phyloP scores from a whole-genome alignment of 805 yeast species.

The Wilhelminamyces savonicus region DNA sequence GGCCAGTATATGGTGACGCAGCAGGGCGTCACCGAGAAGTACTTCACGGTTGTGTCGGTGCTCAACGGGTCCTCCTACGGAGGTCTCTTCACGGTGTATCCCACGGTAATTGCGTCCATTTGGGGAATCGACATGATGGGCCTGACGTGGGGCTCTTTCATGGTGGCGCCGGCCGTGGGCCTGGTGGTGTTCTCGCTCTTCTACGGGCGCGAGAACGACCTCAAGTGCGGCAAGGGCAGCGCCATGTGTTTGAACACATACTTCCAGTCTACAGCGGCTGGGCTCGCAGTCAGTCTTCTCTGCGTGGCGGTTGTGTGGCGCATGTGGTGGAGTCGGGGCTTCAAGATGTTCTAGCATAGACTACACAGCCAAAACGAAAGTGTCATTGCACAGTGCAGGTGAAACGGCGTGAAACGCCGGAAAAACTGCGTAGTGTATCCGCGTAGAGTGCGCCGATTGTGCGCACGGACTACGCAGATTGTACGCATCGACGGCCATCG shows the following conservation, averaged over 20 bases:
- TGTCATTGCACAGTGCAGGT: too few relatives aligned
- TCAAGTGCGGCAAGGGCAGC: constrained; percentile 15
- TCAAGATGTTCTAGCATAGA: too few relatives aligned
- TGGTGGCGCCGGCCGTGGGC: constrained; percentile 85
- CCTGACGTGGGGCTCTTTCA: constrained; percentile 86
- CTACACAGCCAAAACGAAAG: too few relatives aligned
- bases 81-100: constrained; percentile 77
- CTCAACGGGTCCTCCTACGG: constrained; percentile 74
- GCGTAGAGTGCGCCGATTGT: too few relatives aligned
- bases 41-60: constrained; percentile 29
- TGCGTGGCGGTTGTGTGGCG: not conserved
- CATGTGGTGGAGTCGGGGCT: too few relatives aligned
- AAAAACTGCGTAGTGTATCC: too few relatives aligned
- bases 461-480: too few relatives aligned
- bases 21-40: not conserved
- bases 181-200: constrained; percentile 60
- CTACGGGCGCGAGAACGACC: constrained; percentile 62
- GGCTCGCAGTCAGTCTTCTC: not conserved
- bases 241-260: constrained; percentile 17
- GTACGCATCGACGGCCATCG: too few relatives aligned
- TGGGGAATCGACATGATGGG: constrained; percentile 92
- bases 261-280: not conserved
- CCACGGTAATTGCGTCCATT: constrained; percentile 72
- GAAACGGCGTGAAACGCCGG: too few relatives aligned
- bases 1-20: constrained; percentile 20